A percentile compares a stretch with the other conserved stretches of the same genome.
Evolutionary conservation across 305 asterid species (phyloP).

Genomic region (Plantago coronopus): DNA sequence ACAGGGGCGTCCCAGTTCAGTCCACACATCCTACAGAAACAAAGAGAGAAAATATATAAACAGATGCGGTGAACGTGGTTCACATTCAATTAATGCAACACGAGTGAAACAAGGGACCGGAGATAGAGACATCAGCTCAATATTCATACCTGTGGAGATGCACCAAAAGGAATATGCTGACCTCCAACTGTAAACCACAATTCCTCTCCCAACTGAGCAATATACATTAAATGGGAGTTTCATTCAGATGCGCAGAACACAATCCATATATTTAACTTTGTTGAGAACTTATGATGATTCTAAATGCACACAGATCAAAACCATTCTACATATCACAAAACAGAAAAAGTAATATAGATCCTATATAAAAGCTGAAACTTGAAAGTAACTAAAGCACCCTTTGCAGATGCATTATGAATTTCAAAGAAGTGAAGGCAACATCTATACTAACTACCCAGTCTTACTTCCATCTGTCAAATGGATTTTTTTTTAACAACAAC

Average conservation of each 20-base stretch:
- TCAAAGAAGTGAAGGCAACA: not conserved
- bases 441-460: not conserved
- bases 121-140: not conserved
- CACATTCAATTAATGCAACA: too few relatives aligned
- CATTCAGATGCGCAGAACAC: not conserved
- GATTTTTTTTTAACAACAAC: not conserved
- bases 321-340: too few relatives aligned
- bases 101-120: too few relatives aligned
- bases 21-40: slow-evolving; percentile 77
- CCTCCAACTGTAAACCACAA: slow-evolving; percentile 75
- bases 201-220: slow-evolving; percentile 73
- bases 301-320: too few relatives aligned
- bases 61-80: too few relatives aligned
- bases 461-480: not conserved
- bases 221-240: slow-evolving; percentile 9
- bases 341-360: too few relatives aligned
- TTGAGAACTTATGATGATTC: too few relatives aligned
- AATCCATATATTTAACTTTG: not conserved
- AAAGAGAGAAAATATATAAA: slow-evolving; percentile 5
- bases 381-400: not conserved
- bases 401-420: not conserved
- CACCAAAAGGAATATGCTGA: slow-evolving; percentile 76
- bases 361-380: too few relatives aligned
- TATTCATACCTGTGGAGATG: slow-evolving; percentile 72
- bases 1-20: slow-evolving; percentile 85